These are phyloP conservation scores for Lasiodiplodia citricola DNA, from an alignment of 2,329 filamentous ascomycete species.

Conservation along the genomic window DNA sequence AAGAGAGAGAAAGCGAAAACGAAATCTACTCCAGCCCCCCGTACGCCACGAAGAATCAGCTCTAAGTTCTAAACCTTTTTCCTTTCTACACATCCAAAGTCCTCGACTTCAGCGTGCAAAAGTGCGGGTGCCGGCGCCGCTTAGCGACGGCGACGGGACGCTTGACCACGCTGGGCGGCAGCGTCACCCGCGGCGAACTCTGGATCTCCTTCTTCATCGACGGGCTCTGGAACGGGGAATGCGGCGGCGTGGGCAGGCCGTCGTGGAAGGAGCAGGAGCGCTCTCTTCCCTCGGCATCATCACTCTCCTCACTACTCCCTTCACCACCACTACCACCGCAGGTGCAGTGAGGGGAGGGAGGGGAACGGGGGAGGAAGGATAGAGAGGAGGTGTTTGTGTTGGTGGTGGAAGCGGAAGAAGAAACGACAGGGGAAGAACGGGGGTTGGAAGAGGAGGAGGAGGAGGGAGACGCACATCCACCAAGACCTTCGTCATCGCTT, in stretches of 20 bases:
- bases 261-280: slow-evolving; percentile 20
- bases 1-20: not conserved
- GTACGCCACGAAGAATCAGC: not conserved
- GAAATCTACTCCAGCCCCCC: not conserved
- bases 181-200: not conserved
- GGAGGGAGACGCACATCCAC: slow-evolving; percentile 72
- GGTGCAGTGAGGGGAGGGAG: not conserved
- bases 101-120: not conserved
- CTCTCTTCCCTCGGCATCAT: not conserved
- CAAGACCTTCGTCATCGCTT: slow-evolving; percentile 87
- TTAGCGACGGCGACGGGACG: not conserved
- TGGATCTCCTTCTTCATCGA: slow-evolving; percentile 14
- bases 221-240: slow-evolving; percentile 18
- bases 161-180: not conserved
- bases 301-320: not conserved
- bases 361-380: not conserved
- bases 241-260: slow-evolving; percentile 25
- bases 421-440: not conserved
- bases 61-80: not conserved
- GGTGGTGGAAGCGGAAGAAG: slow-evolving; percentile 1
- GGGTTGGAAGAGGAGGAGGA: slow-evolving; percentile 12
- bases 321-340: not conserved
- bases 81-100: not conserved
- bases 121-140: not conserved
- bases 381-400: not conserved